These are phyloP conservation scores for Cytospora leucostoma DNA, from an alignment of 2,329 filamentous ascomycete species.

Conservation along the genomic window DNA sequence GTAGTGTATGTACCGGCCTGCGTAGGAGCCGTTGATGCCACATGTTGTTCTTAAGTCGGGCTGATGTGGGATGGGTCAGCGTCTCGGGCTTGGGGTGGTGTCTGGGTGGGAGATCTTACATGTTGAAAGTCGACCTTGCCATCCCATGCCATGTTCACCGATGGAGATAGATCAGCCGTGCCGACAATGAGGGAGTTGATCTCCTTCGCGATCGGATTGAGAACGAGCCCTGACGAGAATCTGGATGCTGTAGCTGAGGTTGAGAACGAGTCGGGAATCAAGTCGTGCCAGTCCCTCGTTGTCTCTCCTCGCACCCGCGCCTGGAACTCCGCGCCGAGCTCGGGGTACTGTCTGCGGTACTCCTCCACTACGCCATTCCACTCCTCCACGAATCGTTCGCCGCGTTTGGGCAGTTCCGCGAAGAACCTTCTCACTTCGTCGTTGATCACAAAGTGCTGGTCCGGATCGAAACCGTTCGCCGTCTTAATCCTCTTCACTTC, in stretches of 20 bases:
- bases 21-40: conserved; percentile 47
- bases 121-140: conserved; percentile 54
- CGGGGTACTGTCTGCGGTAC: conserved; percentile 31
- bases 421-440: conserved; percentile 56
- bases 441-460: conserved; percentile 47
- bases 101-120: conserved; percentile 35
- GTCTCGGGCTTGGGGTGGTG: not conserved
- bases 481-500: conserved; percentile 58
- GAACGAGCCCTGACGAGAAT: conserved; percentile 48
- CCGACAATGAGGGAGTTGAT: conserved; percentile 48
- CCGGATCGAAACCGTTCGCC: conserved; percentile 50
- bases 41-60: conserved; percentile 30
- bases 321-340: conserved; percentile 45
- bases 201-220: conserved; percentile 48
- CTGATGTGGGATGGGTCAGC: conserved; percentile 9
- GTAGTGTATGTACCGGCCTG: conserved; percentile 60
- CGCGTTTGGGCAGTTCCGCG: conserved; percentile 46
- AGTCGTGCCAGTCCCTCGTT: conserved; percentile 49
- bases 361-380: conserved; percentile 46
- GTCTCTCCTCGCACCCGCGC: conserved; percentile 50
- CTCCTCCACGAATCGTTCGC: conserved; percentile 46
- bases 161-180: conserved; percentile 49
- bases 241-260: conserved; percentile 52
- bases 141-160: conserved; percentile 52
- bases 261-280: conserved; percentile 53